Percentiles rank a stretch among this genome's conserved stretches.
Evolutionary conservation across 768 basidiomycete species (phyloP).

Genomic region (Mycena capillaripes): DNA sequence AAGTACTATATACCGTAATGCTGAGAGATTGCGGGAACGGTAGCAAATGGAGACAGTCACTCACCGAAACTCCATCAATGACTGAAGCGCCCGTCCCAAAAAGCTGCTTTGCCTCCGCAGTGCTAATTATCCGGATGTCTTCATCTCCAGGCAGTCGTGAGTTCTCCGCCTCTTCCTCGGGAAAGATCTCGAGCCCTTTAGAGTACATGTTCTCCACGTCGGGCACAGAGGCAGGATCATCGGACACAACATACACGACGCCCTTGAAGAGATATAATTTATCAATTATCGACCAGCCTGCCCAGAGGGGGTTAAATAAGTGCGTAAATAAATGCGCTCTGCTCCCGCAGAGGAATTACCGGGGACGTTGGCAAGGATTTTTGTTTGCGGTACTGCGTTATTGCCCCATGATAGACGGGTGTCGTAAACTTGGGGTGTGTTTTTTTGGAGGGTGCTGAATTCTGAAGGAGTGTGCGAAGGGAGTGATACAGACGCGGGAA

Average conservation of each 20-base stretch:
- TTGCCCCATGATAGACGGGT: conserved; percentile 56
- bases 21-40: neutral
- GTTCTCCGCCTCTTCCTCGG: conserved; percentile 57
- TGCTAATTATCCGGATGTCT: conserved; percentile 76
- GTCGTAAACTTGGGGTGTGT: conserved; percentile 32
- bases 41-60: conserved; percentile 32
- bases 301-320: neutral
- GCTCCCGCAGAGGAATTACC: conserved; percentile 54
- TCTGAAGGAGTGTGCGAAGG: conserved; percentile 16
- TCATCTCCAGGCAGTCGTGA: conserved; percentile 70
- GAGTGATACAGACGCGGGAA: conserved; percentile 21
- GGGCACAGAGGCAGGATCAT: conserved; percentile 47
- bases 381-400: conserved; percentile 66
- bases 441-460: conserved; percentile 31
- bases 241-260: conserved; percentile 31
- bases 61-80: conserved; percentile 83
- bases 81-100: conserved; percentile 82
- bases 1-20: conserved; percentile 72
- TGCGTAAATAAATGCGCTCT: neutral
- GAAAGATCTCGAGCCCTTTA: conserved; percentile 60
- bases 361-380: conserved; percentile 81
- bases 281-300: conserved; percentile 32
- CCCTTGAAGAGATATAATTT: conserved; percentile 32
- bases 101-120: conserved; percentile 72
- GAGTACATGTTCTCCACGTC: conserved; percentile 65